phyloP scores from a whole-genome alignment of 2,329 filamentous ascomycete species.

The Ophiostoma sp. region DNA sequence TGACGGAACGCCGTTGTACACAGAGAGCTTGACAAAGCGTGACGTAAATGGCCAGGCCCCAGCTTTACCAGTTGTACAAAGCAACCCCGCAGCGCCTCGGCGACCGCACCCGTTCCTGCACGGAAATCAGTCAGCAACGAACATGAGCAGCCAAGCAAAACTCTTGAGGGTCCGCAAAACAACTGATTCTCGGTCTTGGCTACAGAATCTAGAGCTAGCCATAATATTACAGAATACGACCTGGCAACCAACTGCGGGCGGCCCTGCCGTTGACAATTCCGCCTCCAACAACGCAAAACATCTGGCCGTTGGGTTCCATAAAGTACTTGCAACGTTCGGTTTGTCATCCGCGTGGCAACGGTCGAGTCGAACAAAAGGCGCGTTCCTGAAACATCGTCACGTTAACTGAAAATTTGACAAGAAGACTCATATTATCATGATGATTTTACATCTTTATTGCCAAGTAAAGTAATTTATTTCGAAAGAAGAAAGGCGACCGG shows the following conservation, averaged over 20 bases:
- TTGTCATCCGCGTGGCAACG: not conserved
- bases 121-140: slow-evolving; percentile 3
- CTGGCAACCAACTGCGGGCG: not conserved
- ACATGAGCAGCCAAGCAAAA: not conserved
- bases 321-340: not conserved
- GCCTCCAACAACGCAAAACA: not conserved
- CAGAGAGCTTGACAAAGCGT: slow-evolving; percentile 29
- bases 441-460: not conserved
- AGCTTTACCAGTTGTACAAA: not conserved
- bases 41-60: slow-evolving; percentile 24
- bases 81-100: not conserved
- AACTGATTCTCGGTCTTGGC: not conserved
- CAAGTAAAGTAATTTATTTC: not conserved
- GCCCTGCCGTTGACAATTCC: not conserved
- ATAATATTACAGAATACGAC: not conserved
- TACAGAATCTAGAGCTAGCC: too few species aligned
- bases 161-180: not conserved
- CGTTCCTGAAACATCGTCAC: not conserved
- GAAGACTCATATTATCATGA: not conserved
- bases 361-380: not conserved
- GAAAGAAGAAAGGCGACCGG: not conserved
- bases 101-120: not conserved
- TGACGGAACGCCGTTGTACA: not conserved
- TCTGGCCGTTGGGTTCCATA: not conserved
- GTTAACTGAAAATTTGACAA: not conserved